Evolutionary conservation across 805 yeast genomes (phyloP), one percentile per base, ranked within the genome.

Genomic region (Candida maris): DNA sequence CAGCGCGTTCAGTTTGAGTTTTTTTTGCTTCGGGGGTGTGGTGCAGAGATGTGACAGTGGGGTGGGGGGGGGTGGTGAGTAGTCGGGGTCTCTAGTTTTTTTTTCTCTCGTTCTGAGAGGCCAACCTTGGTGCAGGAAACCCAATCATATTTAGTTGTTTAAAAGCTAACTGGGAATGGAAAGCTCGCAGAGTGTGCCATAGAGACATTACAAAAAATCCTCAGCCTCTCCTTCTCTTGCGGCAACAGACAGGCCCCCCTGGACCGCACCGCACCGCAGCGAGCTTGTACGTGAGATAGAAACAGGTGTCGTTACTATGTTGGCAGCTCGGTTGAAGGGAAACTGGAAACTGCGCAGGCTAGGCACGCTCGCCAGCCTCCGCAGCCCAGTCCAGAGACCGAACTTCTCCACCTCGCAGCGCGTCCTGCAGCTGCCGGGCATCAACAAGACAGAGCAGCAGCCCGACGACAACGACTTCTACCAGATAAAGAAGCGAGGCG

Each of bases 391-490:
- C 33, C 28, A 20, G 17, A 37, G 13, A 19, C 21, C 9, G 13
- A 10, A 18, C 18, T 32, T 37, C 15, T 32, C 41, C 4, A 37
- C 41, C 13, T 30, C 39, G 18, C 32, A 24, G 23, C 10, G 27
- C 4, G 19, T 7, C 8, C 34, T 17, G n/a, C 30, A 30, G 25
- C 5, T 32, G 15, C 30, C 25, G 19, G 37, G 35, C 8, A 38
- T 27, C 25, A 35, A 35, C 31, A 38, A 41, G 31, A 38, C 45
- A 13, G 52, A 47, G 30, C 60, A 58, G 34, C 34, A 32, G n/a
- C 53, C 53, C 4, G 46, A 45, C 16, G 57, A 54, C 26, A 59
- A 59, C 39, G 63, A 57, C 37, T 52, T 58, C 27, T 59, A 58
- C 37, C 49, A 43, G 23, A 50, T 58, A 17, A 48, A 42, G 30